Base-by-base conservation (phyloP, 2,329 filamentous ascomycete genomes). In the Aspergillus caelatus region DNA sequence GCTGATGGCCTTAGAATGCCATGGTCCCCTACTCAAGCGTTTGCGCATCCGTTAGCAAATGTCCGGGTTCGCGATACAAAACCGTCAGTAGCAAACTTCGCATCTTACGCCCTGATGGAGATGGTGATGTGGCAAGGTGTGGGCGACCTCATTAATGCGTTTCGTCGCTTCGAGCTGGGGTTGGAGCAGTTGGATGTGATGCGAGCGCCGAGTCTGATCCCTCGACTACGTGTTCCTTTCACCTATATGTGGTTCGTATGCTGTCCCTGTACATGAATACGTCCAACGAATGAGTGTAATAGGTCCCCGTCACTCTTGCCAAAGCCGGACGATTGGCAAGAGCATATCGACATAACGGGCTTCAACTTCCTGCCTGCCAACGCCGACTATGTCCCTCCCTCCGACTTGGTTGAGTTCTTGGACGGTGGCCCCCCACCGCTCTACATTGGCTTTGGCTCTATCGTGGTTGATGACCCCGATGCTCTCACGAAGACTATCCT, bases 71-170 rank as follows among this genome's bases (percentile, higher is more conserved):
- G 88, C 1, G 92, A 93, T 70, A 88, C 89, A 0, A 91, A 94
- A 70, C 82, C 86, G 6, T 85, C 85, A 46, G 83, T 91, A 65
- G 89, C 91, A 1, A 95, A 94, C 70, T 93, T 91, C 73, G 82
- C 94, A 63, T 90, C 89, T 0, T 96, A 96, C 71, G 88, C 88
- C 0, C 81, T 96, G 28, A 90, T 95, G 5, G 92, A 96, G 68
- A 91, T 94, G 86, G 86, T 96, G 82, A 94, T 92, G 6, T 96
- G 92, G 92, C 91, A 96, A 78, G 92, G 92, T 0, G 80, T 96
- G 11, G 93, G 93, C 57, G 93, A 96, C 77, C 83, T 97, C 11
- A 93, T 96, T 75, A 71, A 71, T 41, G 28, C 64, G 26, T 70
- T 68, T 48, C 67, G 68, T 11, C 61, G 63, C 4, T 62, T 88